A percentile compares a stretch with the other conserved stretches of the same genome.
Evolutionary conservation across 1,284 basidiomycete species (phyloP).

Genomic region (Boletus hoseneyae): DNA sequence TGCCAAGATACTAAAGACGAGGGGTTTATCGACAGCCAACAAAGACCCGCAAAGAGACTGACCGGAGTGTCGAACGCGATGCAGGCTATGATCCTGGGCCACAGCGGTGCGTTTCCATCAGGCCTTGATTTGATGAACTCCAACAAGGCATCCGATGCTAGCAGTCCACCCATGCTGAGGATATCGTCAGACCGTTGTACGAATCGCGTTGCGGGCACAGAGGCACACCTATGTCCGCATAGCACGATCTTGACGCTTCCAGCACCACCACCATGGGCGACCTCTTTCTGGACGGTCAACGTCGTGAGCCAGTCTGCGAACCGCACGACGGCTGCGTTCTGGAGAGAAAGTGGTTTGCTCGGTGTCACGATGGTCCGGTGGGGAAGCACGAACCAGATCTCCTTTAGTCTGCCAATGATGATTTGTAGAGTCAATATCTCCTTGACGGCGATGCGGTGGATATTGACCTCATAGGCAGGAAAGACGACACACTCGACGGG

Average conservation of each 20-base stretch:
- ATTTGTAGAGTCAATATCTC: constrained; percentile 14
- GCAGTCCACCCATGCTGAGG: constrained; percentile 82
- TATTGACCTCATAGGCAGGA: constrained; percentile 80
- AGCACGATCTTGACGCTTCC: constrained; percentile 81
- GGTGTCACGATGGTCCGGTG: constrained; percentile 1
- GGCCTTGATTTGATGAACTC: constrained; percentile 67
- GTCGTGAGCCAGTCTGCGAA: constrained; percentile 90
- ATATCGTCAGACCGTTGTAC: background rate
- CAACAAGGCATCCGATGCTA: constrained; percentile 81
- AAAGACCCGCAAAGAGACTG: constrained; percentile 28
- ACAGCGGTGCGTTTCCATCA: constrained; percentile 63
- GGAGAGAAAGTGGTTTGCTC: constrained; percentile 6
- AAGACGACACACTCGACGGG: constrained; percentile 77
- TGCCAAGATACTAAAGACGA: constrained; percentile 67
- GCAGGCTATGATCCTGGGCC: constrained; percentile 81
- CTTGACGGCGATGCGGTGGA: constrained; percentile 5
- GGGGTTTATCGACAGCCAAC: background rate
- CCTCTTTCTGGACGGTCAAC: constrained; percentile 76
- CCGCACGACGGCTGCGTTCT: constrained; percentile 77
- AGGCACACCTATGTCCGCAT: constrained; percentile 82
- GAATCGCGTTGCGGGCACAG: background rate
- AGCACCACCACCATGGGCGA: constrained; percentile 66
- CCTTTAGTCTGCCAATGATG: constrained; percentile 80
- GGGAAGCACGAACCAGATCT: constrained; percentile 61
- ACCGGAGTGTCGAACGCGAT: constrained; percentile 92